Percentiles rank a stretch among this genome's conserved stretches.
Conservation (phyloP, 2,329 filamentous ascomycete species). For the Xylaria arbuscula region DNA sequence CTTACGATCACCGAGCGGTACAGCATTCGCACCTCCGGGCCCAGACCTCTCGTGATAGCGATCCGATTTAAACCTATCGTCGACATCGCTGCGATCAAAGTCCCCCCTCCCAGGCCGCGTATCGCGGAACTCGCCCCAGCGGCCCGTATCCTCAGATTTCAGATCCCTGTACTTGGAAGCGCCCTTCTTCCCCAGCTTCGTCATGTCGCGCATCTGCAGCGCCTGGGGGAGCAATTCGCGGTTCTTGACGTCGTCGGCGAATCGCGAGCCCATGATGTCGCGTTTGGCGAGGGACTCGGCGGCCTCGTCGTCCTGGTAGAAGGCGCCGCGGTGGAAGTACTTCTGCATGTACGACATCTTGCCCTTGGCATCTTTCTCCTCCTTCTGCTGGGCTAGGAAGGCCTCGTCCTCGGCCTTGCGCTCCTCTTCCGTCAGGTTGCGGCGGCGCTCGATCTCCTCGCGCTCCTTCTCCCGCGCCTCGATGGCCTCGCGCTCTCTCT, state of each 20-base stretch:
- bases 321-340: conserved; percentile 97
- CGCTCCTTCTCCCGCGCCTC: conserved; percentile 85
- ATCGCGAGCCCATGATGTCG: conserved; percentile 86
- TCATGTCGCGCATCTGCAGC: conserved; percentile 93
- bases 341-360: conserved; percentile 93
- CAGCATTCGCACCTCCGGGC: conserved; percentile 73
- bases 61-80: conserved; percentile 77
- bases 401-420: conserved; percentile 85
- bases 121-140: conserved; percentile 77
- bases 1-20: conserved; percentile 74
- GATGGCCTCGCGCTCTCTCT: conserved; percentile 85
- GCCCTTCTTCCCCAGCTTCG: conserved; percentile 91
- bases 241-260: conserved; percentile 84
- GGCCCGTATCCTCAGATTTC: conserved; percentile 88
- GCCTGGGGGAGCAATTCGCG: conserved; percentile 88
- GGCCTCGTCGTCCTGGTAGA: conserved; percentile 85
- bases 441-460: conserved; percentile 87
- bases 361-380: conserved; percentile 80
- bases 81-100: conserved; percentile 60
- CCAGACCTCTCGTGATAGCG: conserved; percentile 61
- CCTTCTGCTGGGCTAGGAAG: conserved; percentile 80
- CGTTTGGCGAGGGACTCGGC: conserved; percentile 80
- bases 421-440: conserved; percentile 88
- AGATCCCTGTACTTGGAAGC: conserved; percentile 91
- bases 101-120: conserved; percentile 54